These are phyloP conservation scores for Hyphodiscus hymeniophilus DNA, from an alignment of 495 filamentous ascomycete genomes.

Conservation along the genomic window DNA sequence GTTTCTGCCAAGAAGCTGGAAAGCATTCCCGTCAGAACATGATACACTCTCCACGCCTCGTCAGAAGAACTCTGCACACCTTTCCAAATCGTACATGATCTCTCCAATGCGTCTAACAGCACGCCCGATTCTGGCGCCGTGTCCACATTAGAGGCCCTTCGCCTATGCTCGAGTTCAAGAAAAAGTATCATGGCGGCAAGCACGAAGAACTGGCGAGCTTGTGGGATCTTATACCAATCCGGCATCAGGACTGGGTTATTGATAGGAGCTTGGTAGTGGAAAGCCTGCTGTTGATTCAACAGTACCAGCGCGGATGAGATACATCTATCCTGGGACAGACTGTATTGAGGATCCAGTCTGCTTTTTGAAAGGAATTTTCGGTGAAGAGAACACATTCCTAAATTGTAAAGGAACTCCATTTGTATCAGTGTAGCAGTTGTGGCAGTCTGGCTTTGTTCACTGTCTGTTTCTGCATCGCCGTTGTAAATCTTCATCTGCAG, in stretches of 20 bases:
- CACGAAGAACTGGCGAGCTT: constrained; percentile 81
- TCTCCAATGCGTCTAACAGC: constrained; percentile 1
- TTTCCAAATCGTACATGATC: constrained; percentile 8
- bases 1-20: neutral
- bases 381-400: constrained; percentile 63
- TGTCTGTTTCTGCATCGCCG: constrained; percentile 32
- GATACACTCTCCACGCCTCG: constrained; percentile 11
- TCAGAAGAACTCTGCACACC: neutral
- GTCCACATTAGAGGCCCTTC: neutral
- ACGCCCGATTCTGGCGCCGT: neutral
- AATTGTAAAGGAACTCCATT: constrained; percentile 62
- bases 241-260: neutral
- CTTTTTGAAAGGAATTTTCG: constrained; percentile 59
- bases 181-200: constrained; percentile 82
- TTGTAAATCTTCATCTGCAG: constrained; percentile 15
- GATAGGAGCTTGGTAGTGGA: constrained; percentile 1
- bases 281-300: constrained; percentile 11
- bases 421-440: constrained; percentile 61
- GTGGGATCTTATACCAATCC: constrained; percentile 47
- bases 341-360: constrained; percentile 11
- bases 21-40: constrained; percentile 11
- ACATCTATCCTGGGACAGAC: constrained; percentile 16
- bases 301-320: constrained; percentile 19
- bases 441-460: constrained; percentile 51
- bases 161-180: constrained; percentile 52